Base-by-base conservation (phyloP, 495 filamentous ascomycete genomes). In the Penicillium steckii region DNA sequence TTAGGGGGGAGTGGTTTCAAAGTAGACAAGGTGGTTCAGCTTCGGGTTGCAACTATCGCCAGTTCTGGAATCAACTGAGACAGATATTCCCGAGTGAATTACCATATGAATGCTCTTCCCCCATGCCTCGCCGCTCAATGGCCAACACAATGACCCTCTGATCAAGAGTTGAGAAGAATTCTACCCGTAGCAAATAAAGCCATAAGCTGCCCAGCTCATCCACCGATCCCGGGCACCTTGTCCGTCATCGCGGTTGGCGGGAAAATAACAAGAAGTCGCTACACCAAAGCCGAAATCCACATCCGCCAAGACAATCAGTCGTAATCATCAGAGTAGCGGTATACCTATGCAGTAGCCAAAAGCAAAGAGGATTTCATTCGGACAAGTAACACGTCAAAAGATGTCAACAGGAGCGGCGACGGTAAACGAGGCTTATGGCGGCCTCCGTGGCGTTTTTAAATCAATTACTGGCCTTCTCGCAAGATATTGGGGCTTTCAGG, bases 201-300 rank as follows among this genome's bases (percentile, higher is more conserved):
- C 33, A 41, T 41, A 8, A 22, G 19, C 38, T 19, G 21, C 38
- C 38, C 18, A 21, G 2, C 19, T 8, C 21, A 19, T n/a, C n/a
- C 8, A 41, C 9, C 17, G 38, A 41, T 23, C 38, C 8, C 7
- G 38, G 38, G 13, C 8, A 41, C 38, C 15, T n/a, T 19, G 9
- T 22, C 38, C 38, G 9, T 41, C 5, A 41, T 27, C 10, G 19
- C 27, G 50, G 42, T 52, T 52, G 50, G 42, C 15, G 50, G 48
- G 42, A 52, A 40, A 30, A 52, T 45, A 27, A 43, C 22, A 9
- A 33, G 33, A 42, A 42, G n/a, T 41, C 33, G 40, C 17, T n/a
- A 35, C 30, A 24, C 10, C 8, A 42, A 43, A 26, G n/a, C 35
- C 35, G 8, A 22, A 30, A 8, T 12, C 15, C 7, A 13, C 30